phyloP scores from a whole-genome alignment of 2,329 filamentous ascomycete species.

The Aspergillus sp. region DNA sequence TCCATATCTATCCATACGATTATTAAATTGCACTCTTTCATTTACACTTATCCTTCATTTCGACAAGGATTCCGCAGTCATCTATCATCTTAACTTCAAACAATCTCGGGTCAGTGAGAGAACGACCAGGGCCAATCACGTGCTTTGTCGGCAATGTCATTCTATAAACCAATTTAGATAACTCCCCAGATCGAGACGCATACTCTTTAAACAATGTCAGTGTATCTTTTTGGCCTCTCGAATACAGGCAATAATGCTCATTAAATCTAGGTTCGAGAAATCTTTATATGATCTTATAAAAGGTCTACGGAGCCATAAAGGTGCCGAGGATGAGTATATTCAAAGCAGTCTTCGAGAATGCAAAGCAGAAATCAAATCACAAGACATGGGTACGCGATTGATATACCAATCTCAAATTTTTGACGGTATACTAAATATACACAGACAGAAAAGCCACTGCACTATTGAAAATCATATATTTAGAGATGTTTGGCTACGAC shows the following conservation, averaged over 20 bases:
- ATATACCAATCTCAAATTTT: not conserved
- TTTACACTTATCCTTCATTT: no score
- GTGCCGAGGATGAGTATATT: constrained; percentile 90
- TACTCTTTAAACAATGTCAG: not conserved
- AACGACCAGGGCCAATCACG: no score
- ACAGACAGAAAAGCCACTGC: constrained; percentile 92
- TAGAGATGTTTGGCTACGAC: constrained; percentile 98
- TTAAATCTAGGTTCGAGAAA: constrained; percentile 79
- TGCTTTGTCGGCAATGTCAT: not conserved
- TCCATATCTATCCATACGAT: no score
- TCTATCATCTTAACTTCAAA: not conserved
- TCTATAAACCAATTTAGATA: not conserved
- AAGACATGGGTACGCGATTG: constrained; percentile 71
- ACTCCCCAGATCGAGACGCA: no score
- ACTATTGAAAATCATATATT: constrained; percentile 88
- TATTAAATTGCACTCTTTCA: no score
- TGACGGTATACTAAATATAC: constrained; percentile 6
- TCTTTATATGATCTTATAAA: constrained; percentile 98
- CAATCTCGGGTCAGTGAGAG: not conserved
- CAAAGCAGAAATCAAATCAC: constrained; percentile 79
- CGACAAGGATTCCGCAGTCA: no score
- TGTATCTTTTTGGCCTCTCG: not conserved
- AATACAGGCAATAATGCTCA: not conserved
- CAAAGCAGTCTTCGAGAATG: constrained; percentile 92
- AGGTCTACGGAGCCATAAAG: constrained; percentile 91